Conservation (phyloP, 2,329 filamentous ascomycete genomes). For the Zalaria obscura region DNA sequence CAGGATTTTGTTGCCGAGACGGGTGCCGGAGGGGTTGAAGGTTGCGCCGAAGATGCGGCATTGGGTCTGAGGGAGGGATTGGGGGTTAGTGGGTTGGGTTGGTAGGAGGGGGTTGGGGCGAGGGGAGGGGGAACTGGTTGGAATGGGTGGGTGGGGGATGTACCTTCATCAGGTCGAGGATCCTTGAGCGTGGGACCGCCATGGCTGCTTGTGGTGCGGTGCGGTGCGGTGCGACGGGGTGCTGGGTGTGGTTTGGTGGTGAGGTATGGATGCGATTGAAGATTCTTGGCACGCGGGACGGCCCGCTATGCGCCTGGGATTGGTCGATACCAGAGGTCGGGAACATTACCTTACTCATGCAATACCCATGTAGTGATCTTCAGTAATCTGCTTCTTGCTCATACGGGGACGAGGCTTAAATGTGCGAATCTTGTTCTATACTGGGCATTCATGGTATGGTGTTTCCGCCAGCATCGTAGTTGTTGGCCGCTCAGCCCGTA, state of each 20-base stretch:
- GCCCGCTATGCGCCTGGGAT: no score
- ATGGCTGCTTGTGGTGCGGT: conserved; percentile 19
- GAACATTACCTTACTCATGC: no score
- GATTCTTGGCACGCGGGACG: neutral
- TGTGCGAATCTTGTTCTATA: no score
- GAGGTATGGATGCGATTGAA: neutral
- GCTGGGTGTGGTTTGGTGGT: neutral
- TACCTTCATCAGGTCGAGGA: conserved; percentile 68
- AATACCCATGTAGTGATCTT: no score
- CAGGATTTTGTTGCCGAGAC: conserved; percentile 83
- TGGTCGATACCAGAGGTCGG: no score
- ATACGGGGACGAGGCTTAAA: no score
- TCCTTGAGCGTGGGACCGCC: conserved; percentile 37
- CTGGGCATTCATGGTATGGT: no score
- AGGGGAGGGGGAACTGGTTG: neutral
- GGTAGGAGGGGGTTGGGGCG: neutral
- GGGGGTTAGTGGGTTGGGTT: neutral
- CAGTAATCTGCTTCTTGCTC: no score
- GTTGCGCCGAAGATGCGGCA: conserved; percentile 83
- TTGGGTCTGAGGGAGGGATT: conserved; percentile 47
- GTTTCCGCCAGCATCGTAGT: no score
- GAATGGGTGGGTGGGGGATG: neutral
- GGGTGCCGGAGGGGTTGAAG: conserved; percentile 71
- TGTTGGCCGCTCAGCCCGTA: no score
- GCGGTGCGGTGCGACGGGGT: neutral